Conservation (phyloP, 352 stramenopile species). For the Globisporangium heterothallicum region DNA sequence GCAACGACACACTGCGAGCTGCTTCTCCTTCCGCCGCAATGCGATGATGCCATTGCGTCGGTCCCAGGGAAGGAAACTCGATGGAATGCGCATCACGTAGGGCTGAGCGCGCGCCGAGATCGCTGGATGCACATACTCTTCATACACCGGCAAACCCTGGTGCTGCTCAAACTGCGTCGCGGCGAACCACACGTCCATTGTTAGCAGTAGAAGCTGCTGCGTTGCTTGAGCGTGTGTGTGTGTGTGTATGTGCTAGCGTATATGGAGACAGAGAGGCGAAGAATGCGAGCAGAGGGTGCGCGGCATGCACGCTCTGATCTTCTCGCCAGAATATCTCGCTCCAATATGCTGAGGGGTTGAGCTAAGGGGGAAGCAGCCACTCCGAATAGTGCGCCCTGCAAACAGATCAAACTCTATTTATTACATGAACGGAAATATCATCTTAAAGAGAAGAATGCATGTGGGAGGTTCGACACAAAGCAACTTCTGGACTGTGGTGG, state of each 20-base stretch:
- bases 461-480: too few relatives aligned
- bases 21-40: constrained; percentile 56
- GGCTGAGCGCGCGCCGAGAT: constrained; percentile 37
- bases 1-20: constrained; percentile 72
- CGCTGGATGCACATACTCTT: constrained; percentile 46
- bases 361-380: too few relatives aligned
- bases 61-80: constrained; percentile 69
- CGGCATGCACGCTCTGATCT: too few relatives aligned
- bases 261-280: not conserved
- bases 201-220: constrained; percentile 7
- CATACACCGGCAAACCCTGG: constrained; percentile 48
- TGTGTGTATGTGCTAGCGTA: not conserved
- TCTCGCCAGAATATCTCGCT: too few relatives aligned
- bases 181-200: constrained; percentile 75
- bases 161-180: constrained; percentile 51
- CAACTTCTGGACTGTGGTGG: too few relatives aligned
- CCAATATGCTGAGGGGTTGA: too few relatives aligned
- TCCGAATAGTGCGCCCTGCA: too few relatives aligned
- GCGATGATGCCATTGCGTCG: constrained; percentile 57
- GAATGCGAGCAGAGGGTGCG: too few relatives aligned
- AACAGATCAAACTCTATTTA: too few relatives aligned
- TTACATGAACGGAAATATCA: too few relatives aligned
- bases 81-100: constrained; percentile 59
- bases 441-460: too few relatives aligned
- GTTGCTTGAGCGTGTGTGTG: not conserved